A percentile compares a stretch with the other conserved stretches of the same genome.
Conservation (phyloP, 306 rosid genomes). For the Hippophae gyantsensis region DNA sequence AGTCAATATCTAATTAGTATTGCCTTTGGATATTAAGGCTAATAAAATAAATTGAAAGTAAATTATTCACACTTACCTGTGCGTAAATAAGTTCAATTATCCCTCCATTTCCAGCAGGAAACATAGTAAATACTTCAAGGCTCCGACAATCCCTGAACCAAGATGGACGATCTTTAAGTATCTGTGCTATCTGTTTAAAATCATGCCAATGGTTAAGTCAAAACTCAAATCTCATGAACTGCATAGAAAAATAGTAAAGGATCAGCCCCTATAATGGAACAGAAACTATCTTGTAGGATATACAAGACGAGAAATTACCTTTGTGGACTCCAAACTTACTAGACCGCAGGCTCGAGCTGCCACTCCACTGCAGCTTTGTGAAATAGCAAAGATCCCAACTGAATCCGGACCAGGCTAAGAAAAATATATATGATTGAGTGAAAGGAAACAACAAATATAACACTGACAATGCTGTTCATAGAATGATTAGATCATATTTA, state of each 20-base stretch:
- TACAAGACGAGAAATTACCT: slow-evolving; percentile 36
- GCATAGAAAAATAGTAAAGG: not conserved
- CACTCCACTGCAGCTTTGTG: slow-evolving; percentile 95
- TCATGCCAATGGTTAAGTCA: slow-evolving; percentile 2
- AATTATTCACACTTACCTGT: slow-evolving; percentile 41
- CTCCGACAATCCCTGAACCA: slow-evolving; percentile 99
- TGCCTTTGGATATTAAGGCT: not conserved
- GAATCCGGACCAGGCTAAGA: slow-evolving; percentile 99
- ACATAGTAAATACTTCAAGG: slow-evolving; percentile 87
- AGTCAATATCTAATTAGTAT: slow-evolving; percentile 2
- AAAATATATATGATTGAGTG: not conserved
- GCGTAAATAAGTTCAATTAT: slow-evolving; percentile 87
- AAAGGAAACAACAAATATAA: not conserved
- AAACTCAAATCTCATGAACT: slow-evolving; percentile 7
- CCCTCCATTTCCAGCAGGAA: slow-evolving; percentile 92
- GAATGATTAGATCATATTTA: not conserved
- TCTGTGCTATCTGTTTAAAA: slow-evolving; percentile 71
- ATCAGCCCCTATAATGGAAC: not conserved
- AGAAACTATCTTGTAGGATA: not conserved
- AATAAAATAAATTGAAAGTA: not conserved
- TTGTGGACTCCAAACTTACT: slow-evolving; percentile 82
- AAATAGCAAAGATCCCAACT: slow-evolving; percentile 99
- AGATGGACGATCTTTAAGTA: slow-evolving; percentile 95
- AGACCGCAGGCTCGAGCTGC: slow-evolving; percentile 99
- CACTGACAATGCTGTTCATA: not conserved